Base-by-base conservation (phyloP, 2,329 filamentous ascomycete species). In the Fusarium palustre region DNA sequence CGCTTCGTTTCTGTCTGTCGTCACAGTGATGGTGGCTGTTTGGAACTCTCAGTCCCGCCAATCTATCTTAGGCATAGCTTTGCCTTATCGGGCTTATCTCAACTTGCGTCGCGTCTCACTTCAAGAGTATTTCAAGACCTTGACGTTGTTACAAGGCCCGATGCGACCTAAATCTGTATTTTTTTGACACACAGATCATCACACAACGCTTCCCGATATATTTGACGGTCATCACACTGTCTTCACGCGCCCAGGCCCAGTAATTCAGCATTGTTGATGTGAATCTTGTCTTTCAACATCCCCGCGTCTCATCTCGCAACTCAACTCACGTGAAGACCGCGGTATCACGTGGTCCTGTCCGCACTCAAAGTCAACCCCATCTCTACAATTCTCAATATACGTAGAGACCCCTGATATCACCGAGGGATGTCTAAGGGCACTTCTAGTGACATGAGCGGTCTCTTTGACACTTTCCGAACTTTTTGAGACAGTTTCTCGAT, bases 21-120 rank as follows among this genome's bases (percentile, higher is more conserved):
- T 79, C 78, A 70, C 68, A 75, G 77, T 70, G 73, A 79, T 78
- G 74, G 42, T n/a, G 41, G 25, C 50, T 72, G 71, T 73, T 66
- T 62, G 55, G 49, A 57, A 13, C 20, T 34, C 20, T 34, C 41
- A 57, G 50, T 0, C 16, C 2, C 49, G 34, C 66, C 62, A 72
- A 39, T 28, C 72, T 39, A 15, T 3, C 20, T 30, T 36, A 2
- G 30, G 33, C 16, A 2, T 9, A 15, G 12, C 20, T 55, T 49
- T 16, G 15, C 55, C 63, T 48, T 41, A 66, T 74, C 42, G 22
- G 39, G 45, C 9, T 31, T 59, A 48, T 56, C 43, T 25, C 41
- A 30, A 56, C 45, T 45, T 30, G 31, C 30, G 52, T 70, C 74
- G 64, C 74, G 74, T 75, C 74, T 75, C 74, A 70, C 71, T 20